phyloP scores from a whole-genome alignment of 768 basidiomycete species.

The Trametes cingulata region DNA sequence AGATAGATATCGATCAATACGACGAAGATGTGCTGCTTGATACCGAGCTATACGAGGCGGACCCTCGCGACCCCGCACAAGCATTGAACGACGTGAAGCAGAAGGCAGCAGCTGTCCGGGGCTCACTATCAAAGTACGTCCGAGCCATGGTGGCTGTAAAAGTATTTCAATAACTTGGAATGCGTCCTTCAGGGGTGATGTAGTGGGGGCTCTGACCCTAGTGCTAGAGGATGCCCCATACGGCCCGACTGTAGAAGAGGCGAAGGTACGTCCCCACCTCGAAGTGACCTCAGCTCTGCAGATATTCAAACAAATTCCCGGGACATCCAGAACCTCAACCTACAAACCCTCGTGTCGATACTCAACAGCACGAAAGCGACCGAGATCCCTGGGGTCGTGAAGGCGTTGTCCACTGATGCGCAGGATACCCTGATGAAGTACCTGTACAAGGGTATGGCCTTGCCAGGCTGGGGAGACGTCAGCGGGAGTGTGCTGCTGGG shows the following conservation, averaged over 20 bases:
- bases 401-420: conserved; percentile 65
- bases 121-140: conserved; percentile 71
- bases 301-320: neutral
- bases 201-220: conserved; percentile 64
- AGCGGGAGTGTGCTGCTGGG: conserved; percentile 71
- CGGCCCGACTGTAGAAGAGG: conserved; percentile 83
- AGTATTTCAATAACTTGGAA: neutral
- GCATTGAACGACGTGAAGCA: conserved; percentile 77
- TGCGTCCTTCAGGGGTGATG: conserved; percentile 62
- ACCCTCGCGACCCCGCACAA: conserved; percentile 75
- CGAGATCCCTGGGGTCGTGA: conserved; percentile 79
- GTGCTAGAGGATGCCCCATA: conserved; percentile 85
- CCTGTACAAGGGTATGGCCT: conserved; percentile 93
- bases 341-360: conserved; percentile 81
- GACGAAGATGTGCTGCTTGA: conserved; percentile 91
- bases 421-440: conserved; percentile 98
- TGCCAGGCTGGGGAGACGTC: conserved; percentile 59
- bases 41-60: conserved; percentile 82
- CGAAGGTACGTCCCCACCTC: conserved; percentile 63
- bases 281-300: neutral
- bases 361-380: conserved; percentile 92
- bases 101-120: conserved; percentile 70
- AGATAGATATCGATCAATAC: conserved; percentile 91
- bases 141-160: neutral
- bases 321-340: conserved; percentile 62